Conservation (phyloP, 2,329 filamentous ascomycete species). For the Phialophora expanda region DNA sequence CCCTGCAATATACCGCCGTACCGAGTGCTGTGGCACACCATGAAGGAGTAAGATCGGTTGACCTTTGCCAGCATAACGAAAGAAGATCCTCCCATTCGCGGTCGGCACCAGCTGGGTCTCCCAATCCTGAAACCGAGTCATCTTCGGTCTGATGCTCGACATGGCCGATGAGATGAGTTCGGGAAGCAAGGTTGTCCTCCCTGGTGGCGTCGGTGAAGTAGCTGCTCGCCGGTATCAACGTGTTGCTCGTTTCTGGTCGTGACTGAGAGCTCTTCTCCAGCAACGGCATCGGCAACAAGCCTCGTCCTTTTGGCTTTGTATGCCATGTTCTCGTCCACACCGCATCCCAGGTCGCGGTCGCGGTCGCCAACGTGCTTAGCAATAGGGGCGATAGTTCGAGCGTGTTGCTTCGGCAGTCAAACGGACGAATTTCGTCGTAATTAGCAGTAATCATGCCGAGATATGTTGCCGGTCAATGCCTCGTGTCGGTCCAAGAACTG, state of each 20-base stretch:
- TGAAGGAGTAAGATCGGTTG: conserved; percentile 7
- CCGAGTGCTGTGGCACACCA: conserved; percentile 6
- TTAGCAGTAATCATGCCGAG: background rate
- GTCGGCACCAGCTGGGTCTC: conserved; percentile 7
- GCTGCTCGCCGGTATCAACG: background rate
- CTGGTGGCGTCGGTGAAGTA: background rate
- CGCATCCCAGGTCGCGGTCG: background rate
- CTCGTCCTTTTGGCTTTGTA: background rate
- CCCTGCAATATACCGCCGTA: background rate
- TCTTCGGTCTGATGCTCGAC: conserved; percentile 1
- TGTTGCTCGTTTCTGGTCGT: background rate
- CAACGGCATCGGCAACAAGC: background rate
- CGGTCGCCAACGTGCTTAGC: background rate
- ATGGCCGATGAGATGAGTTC: background rate
- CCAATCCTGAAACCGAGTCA: conserved; percentile 5
- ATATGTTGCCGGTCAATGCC: background rate
- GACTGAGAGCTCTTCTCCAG: background rate
- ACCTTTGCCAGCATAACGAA: conserved; percentile 5
- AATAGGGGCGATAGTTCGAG: background rate
- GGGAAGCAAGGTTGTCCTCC: background rate
- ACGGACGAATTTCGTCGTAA: background rate
- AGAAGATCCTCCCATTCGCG: conserved; percentile 1
- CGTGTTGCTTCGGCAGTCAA: background rate
- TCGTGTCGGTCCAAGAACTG: background rate
- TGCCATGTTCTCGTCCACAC: background rate